Evolutionary conservation across 495 filamentous ascomycete species (phyloP).

Genomic region (Collariella sp.): DNA sequence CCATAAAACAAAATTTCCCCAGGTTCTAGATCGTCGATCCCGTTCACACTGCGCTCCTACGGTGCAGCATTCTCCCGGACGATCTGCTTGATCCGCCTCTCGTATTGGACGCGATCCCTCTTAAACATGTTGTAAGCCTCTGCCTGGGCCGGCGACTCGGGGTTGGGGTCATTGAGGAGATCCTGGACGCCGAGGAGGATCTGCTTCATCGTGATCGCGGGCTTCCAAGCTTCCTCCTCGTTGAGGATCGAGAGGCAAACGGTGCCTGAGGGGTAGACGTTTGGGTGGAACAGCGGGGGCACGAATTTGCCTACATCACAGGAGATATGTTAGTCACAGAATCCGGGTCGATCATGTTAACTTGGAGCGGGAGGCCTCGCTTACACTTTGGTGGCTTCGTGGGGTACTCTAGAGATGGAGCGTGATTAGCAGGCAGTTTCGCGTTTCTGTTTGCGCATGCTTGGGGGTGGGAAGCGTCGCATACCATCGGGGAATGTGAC

Average conservation of each 20-base stretch:
- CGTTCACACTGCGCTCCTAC: constrained; percentile 6
- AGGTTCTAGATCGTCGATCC: background rate
- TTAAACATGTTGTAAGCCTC: constrained; percentile 97
- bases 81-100: constrained; percentile 74
- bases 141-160: constrained; percentile 91
- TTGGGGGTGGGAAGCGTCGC: constrained; percentile 21
- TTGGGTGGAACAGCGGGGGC: constrained; percentile 94
- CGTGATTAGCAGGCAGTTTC: constrained; percentile 7
- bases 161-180: constrained; percentile 91
- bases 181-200: constrained; percentile 95
- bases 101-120: constrained; percentile 79
- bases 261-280: constrained; percentile 96
- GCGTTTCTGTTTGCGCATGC: background rate
- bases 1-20: constrained; percentile 8
- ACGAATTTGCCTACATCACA: constrained; percentile 76
- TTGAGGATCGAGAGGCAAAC: constrained; percentile 97
- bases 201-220: constrained; percentile 95
- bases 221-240: constrained; percentile 97
- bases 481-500: constrained; percentile 91
- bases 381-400: constrained; percentile 98
- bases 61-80: constrained; percentile 76
- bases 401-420: constrained; percentile 69
- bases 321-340: constrained; percentile 19
- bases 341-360: constrained; percentile 5
- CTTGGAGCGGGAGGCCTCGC: constrained; percentile 19